Conservation (phyloP, 345 rosid genomes). For the Pistacia atlantica region DNA sequence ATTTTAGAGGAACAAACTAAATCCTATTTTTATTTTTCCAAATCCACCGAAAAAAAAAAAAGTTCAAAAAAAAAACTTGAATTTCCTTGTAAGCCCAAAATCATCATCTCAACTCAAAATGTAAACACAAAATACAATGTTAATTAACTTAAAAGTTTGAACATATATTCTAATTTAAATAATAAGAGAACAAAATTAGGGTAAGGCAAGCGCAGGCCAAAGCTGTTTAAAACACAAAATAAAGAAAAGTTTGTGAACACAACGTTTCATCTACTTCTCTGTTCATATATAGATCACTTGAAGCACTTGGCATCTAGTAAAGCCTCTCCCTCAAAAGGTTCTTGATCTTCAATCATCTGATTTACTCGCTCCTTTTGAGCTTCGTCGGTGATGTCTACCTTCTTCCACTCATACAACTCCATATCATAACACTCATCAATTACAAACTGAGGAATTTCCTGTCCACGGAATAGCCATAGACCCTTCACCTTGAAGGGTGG, state of each 20-base stretch:
- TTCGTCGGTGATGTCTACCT: conserved; percentile 80
- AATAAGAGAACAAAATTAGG: too few species aligned
- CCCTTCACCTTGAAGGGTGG: conserved; percentile 94
- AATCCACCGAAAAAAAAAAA: too few species aligned
- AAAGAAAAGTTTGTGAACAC: not conserved
- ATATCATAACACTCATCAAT: conserved; percentile 93
- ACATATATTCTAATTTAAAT: too few species aligned
- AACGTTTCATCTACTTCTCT: not conserved
- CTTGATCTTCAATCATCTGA: conserved; percentile 92
- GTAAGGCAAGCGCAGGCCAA: not conserved
- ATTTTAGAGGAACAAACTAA: too few species aligned
- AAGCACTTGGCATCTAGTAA: conserved; percentile 99
- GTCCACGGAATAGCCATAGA: conserved; percentile 93
- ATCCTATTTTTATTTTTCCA: too few species aligned
- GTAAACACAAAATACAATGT: too few species aligned
- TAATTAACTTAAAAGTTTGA: not conserved
- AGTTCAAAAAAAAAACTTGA: not conserved
- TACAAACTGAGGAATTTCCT: conserved; percentile 76
- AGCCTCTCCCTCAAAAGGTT: conserved; percentile 93
- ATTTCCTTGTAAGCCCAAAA: not conserved
- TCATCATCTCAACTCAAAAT: too few species aligned
- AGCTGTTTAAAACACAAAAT: not conserved
- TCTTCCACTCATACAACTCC: conserved; percentile 95
- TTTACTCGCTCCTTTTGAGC: conserved; percentile 88
- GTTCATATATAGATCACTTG: conserved; percentile 41